Base-by-base conservation (phyloP, 352 stramenopile species). In the Pythium insidiosum region DNA sequence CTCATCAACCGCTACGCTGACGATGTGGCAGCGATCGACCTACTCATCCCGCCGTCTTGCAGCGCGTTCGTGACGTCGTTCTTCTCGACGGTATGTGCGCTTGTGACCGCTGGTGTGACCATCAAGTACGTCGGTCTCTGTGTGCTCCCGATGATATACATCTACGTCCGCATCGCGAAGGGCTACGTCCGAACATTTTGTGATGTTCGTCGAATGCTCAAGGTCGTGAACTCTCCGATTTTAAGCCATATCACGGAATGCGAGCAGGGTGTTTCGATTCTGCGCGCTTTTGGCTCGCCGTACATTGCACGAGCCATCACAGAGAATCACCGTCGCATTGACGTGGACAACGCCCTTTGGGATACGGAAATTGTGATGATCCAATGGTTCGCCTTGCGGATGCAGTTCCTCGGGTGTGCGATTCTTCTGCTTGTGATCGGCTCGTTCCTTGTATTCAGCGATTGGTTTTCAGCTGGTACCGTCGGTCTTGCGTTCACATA, bases 51-150 rank as follows among this genome's bases (percentile, higher is more conserved):
- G n/a, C n/a, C n/a, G 21, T 37, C 38, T 18, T 23, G 18, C 2
- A 25, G 19, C 25, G 48, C 49, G 28, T 56, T 50, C 40, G 21
- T 21, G 2, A 23, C 33, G 3, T 35, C 88, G 30, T 60, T 74
- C n/a, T 69, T 87, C n/a, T 61, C 48, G 1, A 81, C 70, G 3
- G 50, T 82, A 0, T 80, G 79, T 43, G 67, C 56, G 36, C 61
- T 94, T 4, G 58, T 54, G 11, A 75, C 75, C 0, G 85, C 94
- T 13, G 47, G 75, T 13, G 57, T 68, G 23, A 64, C 68, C 0
- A 88, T 84, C 19, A 75, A 82, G 37, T 73, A 69, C 41, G 68
- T 69, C 6, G 69, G 80, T 18, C 21, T 88, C 4, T 52, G 81
- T 13, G 40, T 94, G 15, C 29, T 92, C 18, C 78, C 78, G 21